Base-by-base conservation (phyloP, 805 yeast species). In the Saccharomycopsis sp. region DNA sequence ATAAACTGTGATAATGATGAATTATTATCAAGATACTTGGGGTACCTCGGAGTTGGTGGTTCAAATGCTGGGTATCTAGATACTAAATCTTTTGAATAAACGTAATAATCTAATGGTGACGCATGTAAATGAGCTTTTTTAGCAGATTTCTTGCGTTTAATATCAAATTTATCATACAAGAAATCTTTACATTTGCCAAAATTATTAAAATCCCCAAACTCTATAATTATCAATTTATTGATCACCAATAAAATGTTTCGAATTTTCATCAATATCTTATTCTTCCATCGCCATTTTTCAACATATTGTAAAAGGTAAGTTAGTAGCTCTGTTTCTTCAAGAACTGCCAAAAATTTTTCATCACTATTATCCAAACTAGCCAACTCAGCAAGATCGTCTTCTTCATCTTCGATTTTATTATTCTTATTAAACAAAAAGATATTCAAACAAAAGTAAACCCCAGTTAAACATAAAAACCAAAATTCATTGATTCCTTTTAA, bases 21-120 rank as follows among this genome's bases (percentile, higher is more conserved):
- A 5, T 78, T 62, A 46, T 72, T 62, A 51, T 74, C 75, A 41
- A 68, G 53, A 35, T 68, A 65, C 7, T 63, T 59, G 0, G 83
- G 78, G 3, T 74, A 51, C 2, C 62, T 61, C 13, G 74, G 66
- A 14, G 66, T 62, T 0, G 81, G 79, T 11, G 83, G 76, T 4
- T 65, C 57, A 51, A 68, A 81, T 3, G 85, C 64, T 0, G 98
- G 97, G 57, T 79, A 90, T 50, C 95, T 72, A 8, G 86, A 74
- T 3, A 70, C 60, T 2, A 89, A 59, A 48, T 86, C 94, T 42
- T 84, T 85, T 50, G 87, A 69, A 56, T 85, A 88, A 4, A 84
- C 77, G 55, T 78, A 80, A 57, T 85, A 90, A 52, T 89, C 95
- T n/a, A 85, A 61, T 0, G 96, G 95, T 0, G 95, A 79, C 7